Conservation (phyloP, 768 basidiomycete genomes). For the Russula virescens region DNA sequence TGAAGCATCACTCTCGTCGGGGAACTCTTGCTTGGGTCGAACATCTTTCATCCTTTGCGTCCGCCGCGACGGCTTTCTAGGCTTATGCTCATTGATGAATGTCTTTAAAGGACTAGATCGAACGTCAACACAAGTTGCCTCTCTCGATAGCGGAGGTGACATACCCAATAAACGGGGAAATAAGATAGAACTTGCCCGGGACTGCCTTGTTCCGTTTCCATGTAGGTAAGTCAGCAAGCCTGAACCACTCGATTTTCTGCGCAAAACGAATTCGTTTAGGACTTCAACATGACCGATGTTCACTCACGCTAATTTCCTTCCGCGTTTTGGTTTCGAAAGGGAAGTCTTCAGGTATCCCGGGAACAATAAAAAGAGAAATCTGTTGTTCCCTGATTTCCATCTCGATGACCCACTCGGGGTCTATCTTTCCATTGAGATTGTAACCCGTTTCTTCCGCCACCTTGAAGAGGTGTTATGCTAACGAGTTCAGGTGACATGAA, state of each 20-base stretch:
- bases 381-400: slow-evolving; percentile 85
- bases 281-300: slow-evolving; percentile 1
- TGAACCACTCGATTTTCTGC: slow-evolving; percentile 97
- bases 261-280: slow-evolving; percentile 23
- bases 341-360: slow-evolving; percentile 82
- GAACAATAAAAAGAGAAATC: slow-evolving; percentile 86
- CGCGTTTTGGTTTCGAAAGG: slow-evolving; percentile 89
- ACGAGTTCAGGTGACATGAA: background rate
- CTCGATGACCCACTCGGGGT: slow-evolving; percentile 68
- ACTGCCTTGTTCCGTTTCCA: slow-evolving; percentile 76
- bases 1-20: slow-evolving; percentile 30
- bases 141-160: slow-evolving; percentile 2
- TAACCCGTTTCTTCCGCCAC: slow-evolving; percentile 97
- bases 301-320: slow-evolving; percentile 93
- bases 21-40: slow-evolving; percentile 22
- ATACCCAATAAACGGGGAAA: slow-evolving; percentile 87
- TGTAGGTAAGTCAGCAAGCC: slow-evolving; percentile 79
- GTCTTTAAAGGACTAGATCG: slow-evolving; percentile 52
- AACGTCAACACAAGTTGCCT: slow-evolving; percentile 15
- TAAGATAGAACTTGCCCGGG: slow-evolving; percentile 86
- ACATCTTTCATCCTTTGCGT: slow-evolving; percentile 27
- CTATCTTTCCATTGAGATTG: slow-evolving; percentile 66
- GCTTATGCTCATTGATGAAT: slow-evolving; percentile 61
- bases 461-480: slow-evolving; percentile 37
- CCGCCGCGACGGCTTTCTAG: slow-evolving; percentile 42